Conservation (phyloP, 768 basidiomycete genomes). For the Pulveroboletus sp. region DNA sequence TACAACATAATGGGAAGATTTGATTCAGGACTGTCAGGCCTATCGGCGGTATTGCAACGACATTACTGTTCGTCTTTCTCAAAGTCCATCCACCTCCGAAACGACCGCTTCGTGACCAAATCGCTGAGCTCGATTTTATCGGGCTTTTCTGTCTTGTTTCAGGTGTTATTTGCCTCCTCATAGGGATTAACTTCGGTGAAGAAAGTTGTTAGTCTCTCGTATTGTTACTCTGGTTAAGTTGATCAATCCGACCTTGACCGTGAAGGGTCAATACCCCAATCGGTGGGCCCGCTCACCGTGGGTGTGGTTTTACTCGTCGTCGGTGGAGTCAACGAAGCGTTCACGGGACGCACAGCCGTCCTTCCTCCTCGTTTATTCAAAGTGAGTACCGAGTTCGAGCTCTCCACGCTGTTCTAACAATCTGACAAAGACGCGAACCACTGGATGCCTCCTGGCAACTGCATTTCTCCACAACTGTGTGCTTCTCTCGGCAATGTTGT, state of each 20-base stretch:
- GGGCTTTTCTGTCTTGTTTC: constrained; percentile 59
- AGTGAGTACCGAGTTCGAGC: constrained; percentile 29
- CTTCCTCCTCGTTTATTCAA: constrained; percentile 72
- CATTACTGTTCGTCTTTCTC: constrained; percentile 65
- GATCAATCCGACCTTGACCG: constrained; percentile 20
- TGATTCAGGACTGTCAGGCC: constrained; percentile 40
- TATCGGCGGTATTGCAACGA: constrained; percentile 62
- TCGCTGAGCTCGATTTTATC: constrained; percentile 65
- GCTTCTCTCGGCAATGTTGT: constrained; percentile 46
- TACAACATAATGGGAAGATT: too few species aligned
- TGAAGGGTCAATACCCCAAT: constrained; percentile 23
- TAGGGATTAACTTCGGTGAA: constrained; percentile 68
- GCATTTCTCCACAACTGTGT: constrained; percentile 58
- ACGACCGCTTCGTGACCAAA: constrained; percentile 51
- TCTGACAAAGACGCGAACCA: constrained; percentile 60
- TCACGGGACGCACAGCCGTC: constrained; percentile 63
- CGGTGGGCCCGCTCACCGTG: constrained; percentile 58
- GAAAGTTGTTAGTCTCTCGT: constrained; percentile 48
- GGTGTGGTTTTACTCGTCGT: constrained; percentile 50
- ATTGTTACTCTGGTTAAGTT: too few species aligned
- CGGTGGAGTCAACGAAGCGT: constrained; percentile 53
- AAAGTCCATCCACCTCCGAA: constrained; percentile 73
- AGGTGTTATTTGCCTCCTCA: constrained; percentile 62
- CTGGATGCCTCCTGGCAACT: constrained; percentile 51
- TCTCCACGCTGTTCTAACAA: neutral